Evolutionary conservation across 768 basidiomycete species (phyloP), one percentile per base, ranked within the genome.

Genomic region (Termitomyces bulborhizus): DNA sequence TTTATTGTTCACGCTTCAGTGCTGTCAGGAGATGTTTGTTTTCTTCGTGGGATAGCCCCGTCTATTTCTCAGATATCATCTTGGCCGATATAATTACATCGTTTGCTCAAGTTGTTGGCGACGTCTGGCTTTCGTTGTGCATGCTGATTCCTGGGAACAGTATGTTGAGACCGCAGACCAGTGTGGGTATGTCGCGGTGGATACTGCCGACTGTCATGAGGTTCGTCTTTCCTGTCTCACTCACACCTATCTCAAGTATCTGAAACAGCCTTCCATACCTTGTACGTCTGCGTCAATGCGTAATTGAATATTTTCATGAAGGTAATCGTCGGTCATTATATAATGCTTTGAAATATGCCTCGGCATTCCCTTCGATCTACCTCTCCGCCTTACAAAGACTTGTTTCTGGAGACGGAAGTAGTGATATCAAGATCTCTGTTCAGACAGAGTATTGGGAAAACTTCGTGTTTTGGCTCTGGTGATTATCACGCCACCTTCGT

Each of bases 51-150:
- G 74, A 76, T 51, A 74, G 76, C 41, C 81, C 86, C 4, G 77
- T 93, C 40, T 84, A 86, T 67, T 99, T 99, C 71, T 84, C 85
- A 29, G 97, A 99, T 67, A 84, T 99, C 24, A 82, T 98, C 43
- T 84, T 96, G 56, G 95, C 96, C 56, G 97, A 98, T 76, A 83
- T 98, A 57, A 81, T 95, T 64, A 99, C 97, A 1, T 98, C 95
- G 2, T 96, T 91, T 65, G 95, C 97, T 36, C 98, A 97, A 73
- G 93, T 99, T 40, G 74, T 98, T 18, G 96, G 96, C 12, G 97
- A 98, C 65, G 73, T 94, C 41, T 98, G 92, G 92, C 73, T 98
- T 43, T 93, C 91, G 4, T 62, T 86, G 16, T 85, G 80, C 66
- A 94, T 95, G 85, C 76, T 98, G n/a, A 78, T 90, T 59, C 86